A percentile compares a stretch with the other conserved stretches of the same genome.
Evolutionary conservation across 805 yeast species (phyloP).

Genomic region (Yamadazyma endophytica): DNA sequence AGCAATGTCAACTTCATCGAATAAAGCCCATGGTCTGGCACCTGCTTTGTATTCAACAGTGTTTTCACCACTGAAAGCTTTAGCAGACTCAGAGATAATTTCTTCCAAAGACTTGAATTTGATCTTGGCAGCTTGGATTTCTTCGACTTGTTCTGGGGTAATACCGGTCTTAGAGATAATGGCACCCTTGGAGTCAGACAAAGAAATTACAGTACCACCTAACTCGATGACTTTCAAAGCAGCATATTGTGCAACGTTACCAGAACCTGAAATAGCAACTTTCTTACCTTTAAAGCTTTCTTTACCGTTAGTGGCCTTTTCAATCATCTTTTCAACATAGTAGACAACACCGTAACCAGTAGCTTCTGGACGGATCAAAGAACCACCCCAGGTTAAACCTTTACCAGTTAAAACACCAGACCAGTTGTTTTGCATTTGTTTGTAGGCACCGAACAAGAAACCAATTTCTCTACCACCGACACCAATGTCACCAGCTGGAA

Average conservation of each 20-base stretch:
- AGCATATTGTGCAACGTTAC: conserved; percentile 99
- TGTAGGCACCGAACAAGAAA: conserved; percentile 95
- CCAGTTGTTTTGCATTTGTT: conserved; percentile 83
- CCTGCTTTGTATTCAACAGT: conserved; percentile 78
- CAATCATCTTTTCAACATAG: conserved; percentile 97
- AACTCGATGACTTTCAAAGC: conserved; percentile 95
- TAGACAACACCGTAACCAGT: conserved; percentile 97
- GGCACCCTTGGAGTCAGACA: conserved; percentile 93
- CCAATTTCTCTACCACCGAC: conserved; percentile 97
- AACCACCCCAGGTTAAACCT: conserved; percentile 98
- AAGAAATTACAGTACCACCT: conserved; percentile 91
- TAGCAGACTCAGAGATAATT: conserved; percentile 50
- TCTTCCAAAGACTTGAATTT: conserved; percentile 72
- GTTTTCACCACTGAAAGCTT: conserved; percentile 53
- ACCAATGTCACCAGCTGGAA: conserved; percentile 99
- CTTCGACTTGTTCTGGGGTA: conserved; percentile 73
- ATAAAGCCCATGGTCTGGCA: conserved; percentile 95
- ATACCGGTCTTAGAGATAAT: conserved; percentile 78
- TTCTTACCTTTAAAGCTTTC: conserved; percentile 89
- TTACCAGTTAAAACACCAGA: conserved; percentile 98
- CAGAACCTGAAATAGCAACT: conserved; percentile 96
- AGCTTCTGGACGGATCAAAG: conserved; percentile 98
- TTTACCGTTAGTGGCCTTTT: conserved; percentile 83
- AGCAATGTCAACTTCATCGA: conserved; percentile 90
- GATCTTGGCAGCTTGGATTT: conserved; percentile 73